Percentiles rank a stretch among this genome's conserved stretches.
Conservation (phyloP, 768 basidiomycete genomes). For the Chlorophyllum brunneum region DNA sequence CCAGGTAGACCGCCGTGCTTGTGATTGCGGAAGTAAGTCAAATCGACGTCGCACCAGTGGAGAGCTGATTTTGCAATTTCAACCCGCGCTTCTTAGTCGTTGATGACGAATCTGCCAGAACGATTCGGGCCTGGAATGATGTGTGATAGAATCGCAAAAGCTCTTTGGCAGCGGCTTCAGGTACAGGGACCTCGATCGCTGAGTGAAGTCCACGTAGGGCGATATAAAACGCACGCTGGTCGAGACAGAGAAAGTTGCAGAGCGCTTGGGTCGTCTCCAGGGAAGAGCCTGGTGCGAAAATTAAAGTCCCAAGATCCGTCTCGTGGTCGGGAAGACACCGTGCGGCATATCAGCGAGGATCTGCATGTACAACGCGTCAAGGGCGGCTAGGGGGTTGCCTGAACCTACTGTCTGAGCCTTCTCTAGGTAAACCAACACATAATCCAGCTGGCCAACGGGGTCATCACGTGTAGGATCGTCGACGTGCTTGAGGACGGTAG, state of each 20-base stretch:
- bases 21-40: neutral
- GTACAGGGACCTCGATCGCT: neutral
- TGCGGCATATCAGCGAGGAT: neutral
- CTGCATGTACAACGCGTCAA: neutral
- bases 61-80: neutral
- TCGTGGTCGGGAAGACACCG: neutral
- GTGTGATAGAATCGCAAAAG: neutral
- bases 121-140: neutral
- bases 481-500: neutral
- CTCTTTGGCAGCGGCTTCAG: neutral
- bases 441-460: neutral
- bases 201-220: neutral
- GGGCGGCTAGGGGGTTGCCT: neutral
- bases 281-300: neutral
- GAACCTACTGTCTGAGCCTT: neutral
- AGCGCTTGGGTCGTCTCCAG: neutral
- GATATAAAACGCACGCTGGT: neutral
- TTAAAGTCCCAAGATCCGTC: neutral
- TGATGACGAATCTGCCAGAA: neutral
- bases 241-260: neutral
- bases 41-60: neutral
- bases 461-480: neutral
- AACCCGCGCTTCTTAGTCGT: neutral
- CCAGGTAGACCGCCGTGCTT: neutral
- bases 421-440: neutral